These are phyloP conservation scores for Saccharomycopsis babjevae DNA, from an alignment of 805 yeast genomes.

Conservation along the genomic window DNA sequence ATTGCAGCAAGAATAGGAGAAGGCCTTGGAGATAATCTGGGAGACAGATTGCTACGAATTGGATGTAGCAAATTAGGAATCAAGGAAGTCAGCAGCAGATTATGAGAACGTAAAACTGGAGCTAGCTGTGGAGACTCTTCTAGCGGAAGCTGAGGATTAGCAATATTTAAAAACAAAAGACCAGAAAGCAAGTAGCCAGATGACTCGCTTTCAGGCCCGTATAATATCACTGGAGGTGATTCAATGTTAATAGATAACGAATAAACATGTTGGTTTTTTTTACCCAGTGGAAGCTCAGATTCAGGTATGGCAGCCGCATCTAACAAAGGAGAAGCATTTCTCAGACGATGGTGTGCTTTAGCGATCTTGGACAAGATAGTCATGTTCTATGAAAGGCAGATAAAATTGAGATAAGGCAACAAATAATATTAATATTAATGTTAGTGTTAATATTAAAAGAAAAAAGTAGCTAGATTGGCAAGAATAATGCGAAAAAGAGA, in stretches of 20 bases:
- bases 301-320: slow-evolving; percentile 6
- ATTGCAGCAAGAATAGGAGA: background rate
- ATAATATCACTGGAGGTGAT: slow-evolving; percentile 83
- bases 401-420: no score
- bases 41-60: background rate
- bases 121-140: background rate
- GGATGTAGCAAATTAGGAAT: background rate
- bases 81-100: slow-evolving; percentile 2
- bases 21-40: background rate
- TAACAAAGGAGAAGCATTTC: slow-evolving; percentile 6
- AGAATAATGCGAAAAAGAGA: no score
- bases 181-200: slow-evolving; percentile 86
- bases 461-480: no score
- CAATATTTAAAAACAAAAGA: slow-evolving; percentile 48
- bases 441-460: no score
- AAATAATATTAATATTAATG: no score
- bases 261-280: slow-evolving; percentile 24
- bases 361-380: slow-evolving; percentile 6
- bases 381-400: background rate
- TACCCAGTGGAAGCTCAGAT: background rate
- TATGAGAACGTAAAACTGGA: background rate
- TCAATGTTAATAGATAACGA: slow-evolving; percentile 58
- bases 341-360: slow-evolving; percentile 1
- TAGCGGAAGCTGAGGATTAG: slow-evolving; percentile 14
- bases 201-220: slow-evolving; percentile 68